These are phyloP conservation scores for Trichophyton equinum DNA, from an alignment of 2,329 filamentous ascomycete species.

Conservation along the genomic window DNA sequence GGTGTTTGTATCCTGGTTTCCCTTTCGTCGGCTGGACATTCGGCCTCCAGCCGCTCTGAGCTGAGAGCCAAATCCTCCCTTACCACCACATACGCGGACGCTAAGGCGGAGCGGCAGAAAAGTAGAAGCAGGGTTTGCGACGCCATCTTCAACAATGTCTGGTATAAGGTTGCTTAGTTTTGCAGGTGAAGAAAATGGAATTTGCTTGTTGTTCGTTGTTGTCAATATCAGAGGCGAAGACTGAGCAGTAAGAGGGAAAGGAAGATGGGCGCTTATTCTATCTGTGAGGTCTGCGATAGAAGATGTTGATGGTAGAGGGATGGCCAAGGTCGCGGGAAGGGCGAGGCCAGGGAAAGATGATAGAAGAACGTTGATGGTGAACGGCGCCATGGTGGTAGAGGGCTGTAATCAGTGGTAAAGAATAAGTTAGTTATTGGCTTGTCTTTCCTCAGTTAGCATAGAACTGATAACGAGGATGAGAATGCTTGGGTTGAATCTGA, in stretches of 20 bases:
- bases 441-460: not conserved
- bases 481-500: not conserved
- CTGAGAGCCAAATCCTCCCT: conserved; percentile 95
- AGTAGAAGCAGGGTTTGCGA: conserved; percentile 40
- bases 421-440: not conserved
- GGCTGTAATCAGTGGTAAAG: not conserved
- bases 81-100: conserved; percentile 73
- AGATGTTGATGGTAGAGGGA: conserved; percentile 56
- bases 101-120: conserved; percentile 75
- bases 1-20: conserved; percentile 67
- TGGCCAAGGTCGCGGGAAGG: conserved; percentile 66
- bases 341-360: conserved; percentile 73
- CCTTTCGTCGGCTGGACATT: conserved; percentile 93
- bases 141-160: conserved; percentile 20
- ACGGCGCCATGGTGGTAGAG: conserved; percentile 9
- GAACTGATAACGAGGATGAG: not conserved
- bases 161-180: conserved; percentile 53
- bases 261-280: conserved; percentile 42
- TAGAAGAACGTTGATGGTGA: conserved; percentile 65
- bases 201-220: conserved; percentile 62
- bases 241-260: conserved; percentile 47
- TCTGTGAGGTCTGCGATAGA: conserved; percentile 56
- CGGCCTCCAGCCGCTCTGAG: conserved; percentile 91
- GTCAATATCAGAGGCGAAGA: conserved; percentile 57
- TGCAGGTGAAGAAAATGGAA: conserved; percentile 42